Evolutionary conservation across 768 basidiomycete genomes (phyloP).

Genomic region (Pisolithus albus): DNA sequence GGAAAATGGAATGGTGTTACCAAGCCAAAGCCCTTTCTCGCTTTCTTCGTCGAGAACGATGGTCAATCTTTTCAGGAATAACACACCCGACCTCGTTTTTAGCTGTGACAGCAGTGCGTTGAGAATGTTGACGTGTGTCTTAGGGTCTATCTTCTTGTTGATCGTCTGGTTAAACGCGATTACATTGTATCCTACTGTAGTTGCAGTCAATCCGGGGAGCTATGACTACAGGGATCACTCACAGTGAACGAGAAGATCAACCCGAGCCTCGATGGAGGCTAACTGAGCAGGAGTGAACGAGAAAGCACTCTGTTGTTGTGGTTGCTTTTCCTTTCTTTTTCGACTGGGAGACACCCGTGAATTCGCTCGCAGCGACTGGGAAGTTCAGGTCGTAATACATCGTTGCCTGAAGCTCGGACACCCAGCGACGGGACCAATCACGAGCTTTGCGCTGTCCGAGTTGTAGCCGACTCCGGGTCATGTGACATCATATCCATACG

Average conservation of each 20-base stretch:
- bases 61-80: conserved; percentile 72
- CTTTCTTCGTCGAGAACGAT: conserved; percentile 77
- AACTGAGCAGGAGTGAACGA: conserved; percentile 54
- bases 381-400: conserved; percentile 72
- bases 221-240: conserved; percentile 20
- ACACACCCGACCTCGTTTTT: conserved; percentile 49
- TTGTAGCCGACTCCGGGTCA: too few relatives aligned
- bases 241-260: conserved; percentile 73
- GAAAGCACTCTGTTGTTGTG: conserved; percentile 24
- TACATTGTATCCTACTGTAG: conserved; percentile 79
- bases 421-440: too few relatives aligned
- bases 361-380: conserved; percentile 33
- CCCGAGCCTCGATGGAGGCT: conserved; percentile 47
- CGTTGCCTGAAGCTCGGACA: neutral
- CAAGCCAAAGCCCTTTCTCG: conserved; percentile 80
- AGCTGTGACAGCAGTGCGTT: conserved; percentile 54
- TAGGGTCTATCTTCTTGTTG: conserved; percentile 64
- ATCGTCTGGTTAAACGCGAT: conserved; percentile 72
- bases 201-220: conserved; percentile 2
- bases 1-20: conserved; percentile 33
- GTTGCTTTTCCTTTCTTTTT: conserved; percentile 25
- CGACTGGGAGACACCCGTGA: conserved; percentile 10
- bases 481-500: too few relatives aligned
- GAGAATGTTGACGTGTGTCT: conserved; percentile 60
- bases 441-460: too few relatives aligned